Evolutionary conservation across 352 stramenopile genomes (phyloP), one percentile per base, ranked within the genome.

Genomic region (Globisporangium ultimum): DNA sequence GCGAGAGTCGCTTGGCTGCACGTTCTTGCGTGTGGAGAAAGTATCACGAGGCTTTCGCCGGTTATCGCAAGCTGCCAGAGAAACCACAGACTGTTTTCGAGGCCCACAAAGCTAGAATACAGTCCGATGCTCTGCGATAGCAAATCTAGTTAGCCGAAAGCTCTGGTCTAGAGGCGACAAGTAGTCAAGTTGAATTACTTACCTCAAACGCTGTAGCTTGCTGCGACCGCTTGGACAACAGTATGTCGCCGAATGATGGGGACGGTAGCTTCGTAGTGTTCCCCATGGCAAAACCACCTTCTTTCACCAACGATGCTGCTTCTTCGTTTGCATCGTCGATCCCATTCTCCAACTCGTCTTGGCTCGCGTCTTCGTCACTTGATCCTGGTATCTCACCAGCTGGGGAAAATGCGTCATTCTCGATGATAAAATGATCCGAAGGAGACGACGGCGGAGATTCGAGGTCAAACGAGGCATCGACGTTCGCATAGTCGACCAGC

Each of bases 1-100:
- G 80, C 83, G 40, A 96, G 68, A 2, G 81, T 78, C 22, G 87
- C 87, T 67, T 95, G 83, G 42, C 82, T 90, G 66, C 86, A 95
- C 15, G 81, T 90, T 58, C 82, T 70, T 17, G 87, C 80, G 48
- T 89, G 81, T 10, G 87, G 86, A 11, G 86, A 88, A 41, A 93
- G 53, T 3, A 96, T 85, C 2, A 95, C 59, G 34, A 95, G 58
- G 42, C 85, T 93, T 58, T 94, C 80, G 17, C 85, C 87, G 21
- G 78, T 91, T 46, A 96, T 91, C 2, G 83, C 83, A 12, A 95
- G 66, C 63, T 96, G 85, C 87, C 87, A 96, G 12, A 96, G 53
- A 24, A 89, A 55, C 87, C 87, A 96, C 2, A 96, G 48, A 10
- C 70, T 82, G 49, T 68, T 72, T 56, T 91, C 82, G 21, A 94